These are phyloP conservation scores for Acorus calamus DNA, from an alignment of 106 monocot species.

Conservation along the genomic window DNA sequence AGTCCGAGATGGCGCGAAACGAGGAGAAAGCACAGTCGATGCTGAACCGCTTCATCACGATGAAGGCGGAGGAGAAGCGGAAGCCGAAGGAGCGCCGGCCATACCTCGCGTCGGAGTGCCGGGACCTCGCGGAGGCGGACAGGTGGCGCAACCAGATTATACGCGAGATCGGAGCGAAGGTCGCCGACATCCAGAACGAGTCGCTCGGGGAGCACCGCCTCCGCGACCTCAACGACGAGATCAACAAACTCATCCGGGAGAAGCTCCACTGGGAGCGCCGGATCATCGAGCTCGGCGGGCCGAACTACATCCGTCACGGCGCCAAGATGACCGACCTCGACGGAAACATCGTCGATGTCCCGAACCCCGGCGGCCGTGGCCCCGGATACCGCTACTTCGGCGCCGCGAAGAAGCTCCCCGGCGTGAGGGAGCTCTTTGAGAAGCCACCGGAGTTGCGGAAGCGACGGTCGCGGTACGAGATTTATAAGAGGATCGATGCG, in stretches of 20 bases:
- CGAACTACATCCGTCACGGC: slow-evolving; percentile 38
- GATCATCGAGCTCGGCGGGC: slow-evolving; percentile 81
- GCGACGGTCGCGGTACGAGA: slow-evolving; percentile 71
- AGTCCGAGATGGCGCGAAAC: slow-evolving; percentile 68
- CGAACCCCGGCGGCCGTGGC: slow-evolving; percentile 85
- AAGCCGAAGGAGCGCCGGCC: slow-evolving; percentile 95
- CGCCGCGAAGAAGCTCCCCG: slow-evolving; percentile 93
- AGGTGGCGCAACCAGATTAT: slow-evolving; percentile 87
- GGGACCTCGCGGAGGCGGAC: slow-evolving; percentile 94
- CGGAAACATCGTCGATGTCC: slow-evolving; percentile 84
- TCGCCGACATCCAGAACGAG: slow-evolving; percentile 92
- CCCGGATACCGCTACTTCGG: slow-evolving; percentile 97
- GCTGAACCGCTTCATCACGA: slow-evolving; percentile 92
- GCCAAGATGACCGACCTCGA: slow-evolving; percentile 95
- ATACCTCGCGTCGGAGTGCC: slow-evolving; percentile 93
- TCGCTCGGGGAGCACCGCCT: slow-evolving; percentile 91
- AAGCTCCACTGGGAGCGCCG: slow-evolving; percentile 83
- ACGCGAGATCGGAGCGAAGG: slow-evolving; percentile 86
- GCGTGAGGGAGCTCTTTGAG: slow-evolving; percentile 91
- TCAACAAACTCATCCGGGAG: slow-evolving; percentile 94
- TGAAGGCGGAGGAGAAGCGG: slow-evolving; percentile 97
- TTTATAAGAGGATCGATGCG: slow-evolving; percentile 87
- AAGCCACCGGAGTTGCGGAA: slow-evolving; percentile 87
- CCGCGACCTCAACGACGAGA: slow-evolving; percentile 96
- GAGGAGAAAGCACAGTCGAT: slow-evolving; percentile 99